Base-by-base conservation (phyloP, 192 early-diverging fungal species). In the Linnemannia hyalina region DNA sequence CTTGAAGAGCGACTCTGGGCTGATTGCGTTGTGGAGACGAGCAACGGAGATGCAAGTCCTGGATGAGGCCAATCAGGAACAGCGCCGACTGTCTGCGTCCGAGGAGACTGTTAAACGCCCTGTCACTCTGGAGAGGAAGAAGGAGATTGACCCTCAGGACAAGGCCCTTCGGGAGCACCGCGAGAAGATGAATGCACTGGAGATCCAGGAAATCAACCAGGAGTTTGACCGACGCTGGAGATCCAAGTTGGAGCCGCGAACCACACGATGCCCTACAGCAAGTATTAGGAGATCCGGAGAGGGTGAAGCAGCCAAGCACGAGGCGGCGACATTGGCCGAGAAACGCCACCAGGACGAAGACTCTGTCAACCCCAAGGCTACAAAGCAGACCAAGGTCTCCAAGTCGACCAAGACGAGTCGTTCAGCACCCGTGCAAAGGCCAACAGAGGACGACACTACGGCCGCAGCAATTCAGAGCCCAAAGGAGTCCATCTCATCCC, bases 161-260 rank as follows among this genome's bases (percentile, higher is more conserved):
- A 63, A 68, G 65, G 75, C 70, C 22, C 38, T 86, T 3, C 78
- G 70, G 40, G 84, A 86, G 52, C 78, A 83, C 35, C 82, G 80
- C 11, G 70, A 73, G 20, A 42, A 76, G 13, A 81, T 81, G 84
- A 80, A 86, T 70, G 79, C 74, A 11, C 63, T 81, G 2, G 84
- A 86, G 54, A 81, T 86, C 36, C 84, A 86, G n/a, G 75, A 86
- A 29, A 86, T 86, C 40, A 86, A 86, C 32, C 84, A 86, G 32
- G 84, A 86, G 26, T 86, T 80, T 57, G 84, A 86, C 36, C 69
- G 84, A 46, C 77, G 76, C 11, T 81, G 80, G 80, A 77, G 63
- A 44, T 80, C 75, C 18, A 80, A 77, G 41, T 18, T 70, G 23
- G 79, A 86, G 41, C 70, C 40, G 41, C 49, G 47, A 47, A 13